Base-by-base conservation (phyloP, 345 rosid genomes). In the Psidium friedrichsthalianum region DNA sequence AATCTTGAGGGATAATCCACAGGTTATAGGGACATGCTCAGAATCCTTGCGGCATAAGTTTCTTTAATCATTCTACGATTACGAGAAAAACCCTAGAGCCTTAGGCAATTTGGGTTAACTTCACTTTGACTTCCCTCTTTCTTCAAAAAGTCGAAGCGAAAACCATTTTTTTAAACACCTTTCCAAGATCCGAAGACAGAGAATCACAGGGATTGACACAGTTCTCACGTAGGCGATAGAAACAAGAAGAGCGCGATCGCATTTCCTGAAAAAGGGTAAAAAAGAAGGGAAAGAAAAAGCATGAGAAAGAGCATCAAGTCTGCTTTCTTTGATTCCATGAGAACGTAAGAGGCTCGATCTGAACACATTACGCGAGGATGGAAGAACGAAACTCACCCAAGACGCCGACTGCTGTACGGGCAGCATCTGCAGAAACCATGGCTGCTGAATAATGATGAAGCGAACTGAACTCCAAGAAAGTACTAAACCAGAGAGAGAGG, bases 161-260 rank as follows among this genome's bases (percentile, higher is more conserved):
- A 59, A 5, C 14, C 27, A 42, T 16, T 49, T 49, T 42, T 42
- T 42, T 42, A 24, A 47, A 32, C 25, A 36, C 56, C 14, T 13
- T 13, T 25, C 44, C 9, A 69, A 20, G 40, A 40, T 27, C 51
- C 74, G 82, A 61, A 83, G 21, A 51, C 9, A 27, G 32, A 12
- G 84, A 18, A 82, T 10, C 32, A 40, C 84, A 42, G 47, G 47
- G 55, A 29, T 36, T 10, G 29, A 81, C 56, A 59, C 51, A 2
- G 74, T 57, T 86, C 98, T 93, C 93, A 95, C 99, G 87, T 89
- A 5, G 99, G 99, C 25, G 98, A 97, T 83, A 95, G 85, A 91
- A 97, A 97, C 90, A 95, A 74, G 89, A 91, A 90, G 84, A 95
- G 90, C 7, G 99, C 89, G 89, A 95, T 94, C 84, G 88, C 82